Evolutionary conservation across 192 early-diverging fungal species (phyloP), one percentile per base, ranked within the genome.

Genomic region (Entomortierella lignicola): DNA sequence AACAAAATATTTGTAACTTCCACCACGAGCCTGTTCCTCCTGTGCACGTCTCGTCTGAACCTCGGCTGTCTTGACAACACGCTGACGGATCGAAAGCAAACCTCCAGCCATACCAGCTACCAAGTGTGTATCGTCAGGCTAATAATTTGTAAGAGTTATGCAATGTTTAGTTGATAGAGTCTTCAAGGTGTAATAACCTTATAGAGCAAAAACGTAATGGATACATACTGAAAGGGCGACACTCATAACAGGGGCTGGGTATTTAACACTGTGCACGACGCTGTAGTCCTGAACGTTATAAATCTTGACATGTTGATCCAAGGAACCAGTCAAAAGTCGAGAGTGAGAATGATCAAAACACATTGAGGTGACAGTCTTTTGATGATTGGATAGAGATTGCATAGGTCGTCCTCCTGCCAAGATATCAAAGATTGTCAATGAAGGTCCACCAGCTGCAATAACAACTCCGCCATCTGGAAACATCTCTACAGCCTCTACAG

Each of bases 271-370:
- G 84, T 95, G 92, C 21, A 92, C 88, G 61, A 98, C 92, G 81
- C 93, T 91, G 85, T 92, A 98, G 70, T 91, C 90, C 71, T 89
- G 85, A 57, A 97, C 85, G 70, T 94, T 90, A 75, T 97, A 97
- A 37, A 98, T 81, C 88, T 99, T 98, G 80, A 99, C 93, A 58
- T 98, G 96, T 62, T 96, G 96, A 84, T 99, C 98, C 57, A 98
- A 85, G 20, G 94, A 95, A 1, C 96, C 97, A 1, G 94, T 92
- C 27, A 99, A 81, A 53, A 99, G 83, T 21, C 94, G 86, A 7
- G 91, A 85, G 55, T 86, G 87, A 13, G 84, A 83, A 51, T 87
- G 90, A 85, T 99, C 93, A 64, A 99, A 88, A 60, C 89, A 88
- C 85, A 98, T 77, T 30, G 91, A 89, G 8, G 97, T 99, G 68